Base-by-base conservation (phyloP, 192 early-diverging fungal species). In the Chytriomyces confervae region DNA sequence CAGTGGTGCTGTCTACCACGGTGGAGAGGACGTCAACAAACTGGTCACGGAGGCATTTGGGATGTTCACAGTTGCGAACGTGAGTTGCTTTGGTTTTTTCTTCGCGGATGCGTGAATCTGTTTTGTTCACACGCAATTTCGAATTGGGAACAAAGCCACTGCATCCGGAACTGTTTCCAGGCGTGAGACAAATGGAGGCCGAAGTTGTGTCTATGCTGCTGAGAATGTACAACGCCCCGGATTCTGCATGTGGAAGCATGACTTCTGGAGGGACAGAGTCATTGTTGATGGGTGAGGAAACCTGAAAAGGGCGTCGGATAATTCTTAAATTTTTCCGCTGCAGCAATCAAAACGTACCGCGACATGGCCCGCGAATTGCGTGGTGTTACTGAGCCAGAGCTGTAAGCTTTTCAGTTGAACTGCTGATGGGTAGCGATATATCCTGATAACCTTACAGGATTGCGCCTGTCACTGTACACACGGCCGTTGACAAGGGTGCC, bases 231-330 rank as follows among this genome's bases (percentile, higher is more conserved):
- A 91, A 97, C 77, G 95, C 89, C 46, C 87, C 88, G 0, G 72
- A 72, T 7, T 86, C 86, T 10, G 92, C 90, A 64, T 93, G 94
- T 79, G 96, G 95, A 23, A 91, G 90, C 45, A 92, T 96, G 77
- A 99, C 97, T 13, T 94, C 92, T 36, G 97, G 97, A 45, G 97
- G 97, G 29, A 96, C 95, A 20, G 97, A 99, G 81, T 93, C 91
- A 75, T 91, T 99, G 51, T 83, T 97, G 47, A 97, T 99, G 96
- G 93, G 62, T 72, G 16, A 10, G 51, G 20, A 10, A 18, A 4
- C 29, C 44, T 68, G 36, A 5, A 47, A 36, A 36, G 36, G 0
- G 36, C 36, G 0, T 36, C 36, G 36, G 20, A 13, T 20, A 20
- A 57, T 57, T 51, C 44, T 20, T 61, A 11, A 27, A 18, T 60